Evolutionary conservation across 495 filamentous ascomycete species (phyloP), one percentile per base, ranked within the genome.

Genomic region (Podospora bellae-mahoneyi): DNA sequence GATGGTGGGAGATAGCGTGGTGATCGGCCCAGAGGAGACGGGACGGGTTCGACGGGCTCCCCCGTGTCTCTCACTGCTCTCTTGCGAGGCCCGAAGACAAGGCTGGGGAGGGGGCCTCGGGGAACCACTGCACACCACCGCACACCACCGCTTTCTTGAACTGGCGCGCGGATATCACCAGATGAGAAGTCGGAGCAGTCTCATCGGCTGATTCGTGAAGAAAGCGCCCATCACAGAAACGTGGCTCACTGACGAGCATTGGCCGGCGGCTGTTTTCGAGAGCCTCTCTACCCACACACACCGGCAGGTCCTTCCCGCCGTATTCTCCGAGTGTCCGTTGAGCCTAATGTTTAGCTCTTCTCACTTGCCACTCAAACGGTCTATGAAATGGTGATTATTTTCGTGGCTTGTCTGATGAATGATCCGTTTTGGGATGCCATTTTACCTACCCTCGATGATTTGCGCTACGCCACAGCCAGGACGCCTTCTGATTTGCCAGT

Each of bases 151-250:
- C 39, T 48, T 3, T 7, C 39, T 48, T 48, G 13, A 0, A 60
- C 67, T 68, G 67, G 67, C 67, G 67, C 67, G 67, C 68, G 64
- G 68, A 69, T 69, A 66, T 54, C 9, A 48, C 7, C 39, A 10
- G 9, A 48, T 13, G 39, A 44, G 18, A 10, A 19, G 9, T 48
- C 19, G 44, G 18, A 64, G 28, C 53, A 64, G 54, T 27, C 27
- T 56, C 27, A 62, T 54, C 54, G 68, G 63, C 27, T 66, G 67
- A 66, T 69, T 66, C 58, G 64, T 56, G 64, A 61, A 66, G 64
- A 62, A 65, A 64, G 68, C 68, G 68, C 67, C 55, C 57, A 60
- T 30, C 28, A 48, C 3, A 18, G 13, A 48, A 44, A 44, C 20
- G 32, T 63, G 61, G 18, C 18, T 63, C 32, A 32, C 19, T 27